Evolutionary conservation across 108 stramenopile species (phyloP), one percentile per base, ranked within the genome.

Genomic region (Skeletonema tropicum): DNA sequence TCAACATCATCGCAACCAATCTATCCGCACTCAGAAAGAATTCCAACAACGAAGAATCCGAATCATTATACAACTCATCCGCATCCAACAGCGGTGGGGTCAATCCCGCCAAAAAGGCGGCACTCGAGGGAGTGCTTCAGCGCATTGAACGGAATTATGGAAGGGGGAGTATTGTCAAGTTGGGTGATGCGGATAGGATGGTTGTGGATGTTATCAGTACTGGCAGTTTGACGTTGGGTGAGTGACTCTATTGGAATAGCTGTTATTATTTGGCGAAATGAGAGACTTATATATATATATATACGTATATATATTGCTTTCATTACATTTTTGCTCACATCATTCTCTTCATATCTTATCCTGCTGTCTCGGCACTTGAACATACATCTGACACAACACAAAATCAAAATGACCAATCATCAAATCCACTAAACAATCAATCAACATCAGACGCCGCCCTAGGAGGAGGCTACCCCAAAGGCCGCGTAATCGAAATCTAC

Each of bases 401-500:
- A 55, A 55, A 49, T 14, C 19, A 41, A 41, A 0, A 49, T 29
- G 26, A 29, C 26, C 33, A 35, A 35, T 7, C 33, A 35, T 35
- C 4, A 3, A 4, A 8, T 10, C 5, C 5, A 23, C 10, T 5
- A 55, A 6, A 1, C 23, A 55, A 6, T 8, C 9, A 9, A 55
- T 6, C 2, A 55, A 55, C 23, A 55, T 19, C 9, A 55, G 92
- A 94, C 69, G 88, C 79, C 9, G 93, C 93, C 62, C 71, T 94
- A 31, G 93, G 94, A 67, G 87, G 87, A 49, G 93, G 94, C 29
- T 92, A 86, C 48, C 96, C 93, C 26, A 89, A 87, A 71, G 93
- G 95, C 1, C 88, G 96, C 7, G 85, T 98, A 15, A 86, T 97
- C 12, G 94, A 99, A 86, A 96, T 99, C 61, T 99, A 96, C 83